Evolutionary conservation across 768 basidiomycete species (phyloP).

Genomic region (Tricholoma terreum): DNA sequence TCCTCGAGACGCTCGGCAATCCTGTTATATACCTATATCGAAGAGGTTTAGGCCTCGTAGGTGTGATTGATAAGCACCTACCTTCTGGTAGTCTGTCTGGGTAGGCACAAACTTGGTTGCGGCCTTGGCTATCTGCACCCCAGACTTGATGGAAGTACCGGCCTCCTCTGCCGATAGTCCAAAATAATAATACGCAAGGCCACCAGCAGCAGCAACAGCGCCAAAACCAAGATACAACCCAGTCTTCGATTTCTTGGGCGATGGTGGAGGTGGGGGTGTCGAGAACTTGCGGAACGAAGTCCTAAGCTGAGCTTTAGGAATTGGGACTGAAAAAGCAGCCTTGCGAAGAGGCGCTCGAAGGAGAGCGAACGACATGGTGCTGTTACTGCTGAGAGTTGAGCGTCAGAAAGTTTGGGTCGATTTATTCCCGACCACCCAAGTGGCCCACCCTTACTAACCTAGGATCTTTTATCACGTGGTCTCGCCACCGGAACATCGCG

Average conservation of each 20-base stretch:
- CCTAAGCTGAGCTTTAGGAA: constrained; percentile 31
- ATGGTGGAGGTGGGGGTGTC: constrained; percentile 45
- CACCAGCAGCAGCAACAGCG: constrained; percentile 54
- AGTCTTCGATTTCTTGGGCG: constrained; percentile 47
- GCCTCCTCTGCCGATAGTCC: constrained; percentile 45
- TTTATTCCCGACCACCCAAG: neutral
- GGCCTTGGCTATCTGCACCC: constrained; percentile 58
- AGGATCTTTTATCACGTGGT: too few relatives aligned
- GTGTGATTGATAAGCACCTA: constrained; percentile 21
- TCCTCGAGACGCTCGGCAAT: constrained; percentile 77
- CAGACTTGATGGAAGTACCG: constrained; percentile 56
- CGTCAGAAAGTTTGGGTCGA: neutral
- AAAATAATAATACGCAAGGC: constrained; percentile 62
- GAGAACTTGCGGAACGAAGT: constrained; percentile 57
- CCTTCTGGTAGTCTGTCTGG: constrained; percentile 90
- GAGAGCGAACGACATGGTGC: constrained; percentile 57
- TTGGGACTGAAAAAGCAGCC: constrained; percentile 34
- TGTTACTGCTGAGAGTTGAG: too few relatives aligned
- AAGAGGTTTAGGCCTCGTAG: neutral
- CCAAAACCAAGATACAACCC: constrained; percentile 60
- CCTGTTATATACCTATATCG: constrained; percentile 78
- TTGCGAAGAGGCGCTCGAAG: constrained; percentile 52
- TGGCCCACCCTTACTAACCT: too few relatives aligned
- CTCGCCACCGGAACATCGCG: too few relatives aligned
- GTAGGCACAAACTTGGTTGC: constrained; percentile 69